These are phyloP conservation scores for Calamus simplicifolius DNA, from an alignment of 176 grass and related monocot genomes.

Conservation along the genomic window DNA sequence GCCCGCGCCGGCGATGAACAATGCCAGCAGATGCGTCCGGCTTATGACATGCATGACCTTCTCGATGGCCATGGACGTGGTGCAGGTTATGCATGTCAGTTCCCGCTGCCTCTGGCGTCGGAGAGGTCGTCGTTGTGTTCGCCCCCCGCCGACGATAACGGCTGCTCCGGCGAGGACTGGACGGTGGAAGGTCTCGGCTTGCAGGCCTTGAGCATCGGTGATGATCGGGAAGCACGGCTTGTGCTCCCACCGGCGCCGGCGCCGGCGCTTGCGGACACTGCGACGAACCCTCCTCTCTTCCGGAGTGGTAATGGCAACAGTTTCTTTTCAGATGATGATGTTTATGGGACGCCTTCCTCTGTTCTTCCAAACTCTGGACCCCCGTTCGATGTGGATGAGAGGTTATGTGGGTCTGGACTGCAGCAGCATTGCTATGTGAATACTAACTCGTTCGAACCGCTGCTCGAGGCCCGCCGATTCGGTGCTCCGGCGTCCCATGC, in stretches of 20 bases:
- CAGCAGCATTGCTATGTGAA: too few species aligned
- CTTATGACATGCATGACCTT: too few species aligned
- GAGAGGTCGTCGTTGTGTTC: constrained; percentile 1
- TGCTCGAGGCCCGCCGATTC: too few species aligned
- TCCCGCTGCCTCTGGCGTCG: constrained; percentile 10
- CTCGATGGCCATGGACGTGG: constrained; percentile 25
- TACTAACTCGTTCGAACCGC: too few species aligned
- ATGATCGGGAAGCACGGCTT: constrained; percentile 4
- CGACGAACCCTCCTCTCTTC: background rate
- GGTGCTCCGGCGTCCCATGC: too few species aligned
- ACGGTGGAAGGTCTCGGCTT: constrained; percentile 15
- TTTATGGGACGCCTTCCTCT: constrained; percentile 24
- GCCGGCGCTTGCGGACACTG: constrained; percentile 3
- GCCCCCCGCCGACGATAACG: background rate
- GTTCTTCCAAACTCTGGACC: constrained; percentile 4
- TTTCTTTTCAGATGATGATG: constrained; percentile 6
- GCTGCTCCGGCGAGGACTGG: too few species aligned
- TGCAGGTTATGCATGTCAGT: constrained; percentile 10
- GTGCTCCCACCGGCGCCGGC: constrained; percentile 2
- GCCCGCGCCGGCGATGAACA: constrained; percentile 11
- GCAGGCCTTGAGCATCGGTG: constrained; percentile 14
- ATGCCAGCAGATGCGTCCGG: too few species aligned
- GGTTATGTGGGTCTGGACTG: too few species aligned
- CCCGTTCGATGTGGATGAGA: too few species aligned
- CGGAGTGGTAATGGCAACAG: too few species aligned